Percentiles rank a stretch among this genome's conserved stretches.
phyloP scores from a whole-genome alignment of 495 filamentous ascomycete species.

The Penicillium lividum region DNA sequence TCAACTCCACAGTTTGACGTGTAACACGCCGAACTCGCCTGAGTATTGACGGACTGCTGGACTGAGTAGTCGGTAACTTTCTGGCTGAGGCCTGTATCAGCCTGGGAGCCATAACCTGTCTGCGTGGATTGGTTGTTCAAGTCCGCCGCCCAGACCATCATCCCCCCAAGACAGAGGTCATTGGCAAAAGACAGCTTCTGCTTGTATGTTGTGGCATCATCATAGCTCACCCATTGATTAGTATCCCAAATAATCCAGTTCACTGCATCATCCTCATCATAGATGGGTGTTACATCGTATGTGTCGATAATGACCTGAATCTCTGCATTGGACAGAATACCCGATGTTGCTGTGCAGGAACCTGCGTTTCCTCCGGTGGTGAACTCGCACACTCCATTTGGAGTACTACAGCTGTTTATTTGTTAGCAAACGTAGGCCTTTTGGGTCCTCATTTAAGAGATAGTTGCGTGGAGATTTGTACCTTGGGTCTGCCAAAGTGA shows the following conservation, averaged over 20 bases:
- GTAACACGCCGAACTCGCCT: not conserved
- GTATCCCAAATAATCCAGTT: slow-evolving; percentile 1
- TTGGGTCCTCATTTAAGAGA: too few species aligned
- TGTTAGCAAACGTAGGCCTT: too few species aligned
- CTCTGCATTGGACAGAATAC: slow-evolving; percentile 8
- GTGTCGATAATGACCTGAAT: slow-evolving; percentile 3
- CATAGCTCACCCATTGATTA: slow-evolving; percentile 11
- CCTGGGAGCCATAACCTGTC: not conserved
- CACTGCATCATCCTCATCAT: slow-evolving; percentile 4
- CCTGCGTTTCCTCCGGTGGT: not conserved
- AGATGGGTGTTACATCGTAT: not conserved
- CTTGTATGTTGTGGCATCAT: slow-evolving; percentile 7
- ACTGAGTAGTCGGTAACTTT: not conserved
- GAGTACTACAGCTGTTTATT: not conserved
- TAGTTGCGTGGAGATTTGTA: too few species aligned
- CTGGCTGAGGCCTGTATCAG: not conserved
- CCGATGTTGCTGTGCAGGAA: slow-evolving; percentile 1
- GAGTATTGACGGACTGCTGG: not conserved
- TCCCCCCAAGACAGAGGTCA: not conserved
- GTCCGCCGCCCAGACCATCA: slow-evolving; percentile 14
- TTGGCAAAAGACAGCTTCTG: slow-evolving; percentile 5
- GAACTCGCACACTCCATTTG: slow-evolving; percentile 2
- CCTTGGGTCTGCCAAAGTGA: slow-evolving; percentile 6
- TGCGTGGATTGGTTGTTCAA: not conserved
- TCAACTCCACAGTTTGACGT: not conserved